These are phyloP conservation scores for Yarrowia sp. DNA, from an alignment of 805 yeast genomes.

Conservation along the genomic window DNA sequence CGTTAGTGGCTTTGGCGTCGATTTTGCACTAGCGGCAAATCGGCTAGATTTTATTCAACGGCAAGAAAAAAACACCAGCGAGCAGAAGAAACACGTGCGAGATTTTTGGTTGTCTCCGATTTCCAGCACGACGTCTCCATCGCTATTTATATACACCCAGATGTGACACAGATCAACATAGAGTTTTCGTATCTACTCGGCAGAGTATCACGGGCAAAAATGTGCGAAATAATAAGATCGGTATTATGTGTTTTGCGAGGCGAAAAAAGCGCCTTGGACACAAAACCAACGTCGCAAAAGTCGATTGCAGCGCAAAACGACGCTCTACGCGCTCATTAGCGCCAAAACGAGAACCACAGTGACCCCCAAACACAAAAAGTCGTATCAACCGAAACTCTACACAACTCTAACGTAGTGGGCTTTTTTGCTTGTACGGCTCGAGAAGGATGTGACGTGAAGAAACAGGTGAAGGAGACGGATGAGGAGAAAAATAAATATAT, in stretches of 20 bases:
- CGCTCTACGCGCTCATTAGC: not conserved
- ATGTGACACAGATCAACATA: too few relatives aligned
- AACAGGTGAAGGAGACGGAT: not conserved
- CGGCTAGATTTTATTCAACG: too few relatives aligned
- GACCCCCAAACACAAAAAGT: not conserved
- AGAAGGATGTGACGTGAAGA: not conserved
- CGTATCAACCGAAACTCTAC: constrained; percentile 15
- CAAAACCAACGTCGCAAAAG: not conserved
- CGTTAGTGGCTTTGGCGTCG: not conserved
- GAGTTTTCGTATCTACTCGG: not conserved
- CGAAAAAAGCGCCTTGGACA: not conserved
- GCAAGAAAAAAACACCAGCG: too few relatives aligned
- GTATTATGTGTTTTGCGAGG: not conserved
- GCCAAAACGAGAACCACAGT: too few relatives aligned
- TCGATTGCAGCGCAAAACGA: too few relatives aligned
- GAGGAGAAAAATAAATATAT: too few relatives aligned
- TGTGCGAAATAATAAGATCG: not conserved
- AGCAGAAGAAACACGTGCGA: too few relatives aligned
- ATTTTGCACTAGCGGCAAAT: not conserved
- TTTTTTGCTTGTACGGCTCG: too few relatives aligned
- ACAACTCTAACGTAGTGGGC: not conserved
- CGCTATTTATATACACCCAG: too few relatives aligned
- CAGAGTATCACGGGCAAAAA: not conserved
- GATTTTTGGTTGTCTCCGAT: not conserved
- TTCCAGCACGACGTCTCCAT: not conserved